Percentiles rank a stretch among this genome's conserved stretches.
These are phyloP conservation scores for Azolla pinnata DNA, from an alignment of 75 land plant species.

Conservation along the genomic window DNA sequence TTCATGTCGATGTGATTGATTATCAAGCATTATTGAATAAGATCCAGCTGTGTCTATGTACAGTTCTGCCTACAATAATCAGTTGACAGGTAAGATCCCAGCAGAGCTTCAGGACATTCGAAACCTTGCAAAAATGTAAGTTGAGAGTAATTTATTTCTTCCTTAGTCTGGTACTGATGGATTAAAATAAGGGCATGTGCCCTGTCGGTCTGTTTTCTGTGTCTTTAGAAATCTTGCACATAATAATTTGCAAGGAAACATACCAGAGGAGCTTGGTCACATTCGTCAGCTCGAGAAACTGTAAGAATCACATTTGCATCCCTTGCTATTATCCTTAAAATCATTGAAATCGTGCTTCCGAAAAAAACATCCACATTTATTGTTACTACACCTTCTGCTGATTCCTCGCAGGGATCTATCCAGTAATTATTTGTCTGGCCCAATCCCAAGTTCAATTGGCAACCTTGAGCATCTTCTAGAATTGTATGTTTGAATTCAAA, in stretches of 20 bases:
- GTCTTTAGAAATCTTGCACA: conserved; percentile 66
- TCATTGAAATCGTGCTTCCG: not conserved
- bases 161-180: no score
- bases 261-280: conserved; percentile 76
- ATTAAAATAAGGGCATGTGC: no score
- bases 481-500: no score
- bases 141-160: conserved; percentile 3
- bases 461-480: conserved; percentile 81
- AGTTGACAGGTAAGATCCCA: conserved; percentile 70
- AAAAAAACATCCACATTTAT: not conserved
- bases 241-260: conserved; percentile 51
- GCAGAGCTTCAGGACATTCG: conserved; percentile 57
- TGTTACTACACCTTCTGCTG: not conserved
- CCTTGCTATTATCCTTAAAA: not conserved
- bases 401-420: conserved; percentile 60
- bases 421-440: conserved; percentile 55
- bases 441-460: conserved; percentile 75
- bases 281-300: conserved; percentile 79
- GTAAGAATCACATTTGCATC: conserved; percentile 32
- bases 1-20: no score
- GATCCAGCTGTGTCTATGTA: no score
- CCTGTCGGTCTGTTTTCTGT: not conserved
- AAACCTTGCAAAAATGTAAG: conserved; percentile 90
- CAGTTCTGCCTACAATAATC: no score
- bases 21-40: no score